Percentiles rank a stretch among this genome's conserved stretches.
Conservation (phyloP, 768 basidiomycete species). For the Leccinellum rugosiceps region DNA sequence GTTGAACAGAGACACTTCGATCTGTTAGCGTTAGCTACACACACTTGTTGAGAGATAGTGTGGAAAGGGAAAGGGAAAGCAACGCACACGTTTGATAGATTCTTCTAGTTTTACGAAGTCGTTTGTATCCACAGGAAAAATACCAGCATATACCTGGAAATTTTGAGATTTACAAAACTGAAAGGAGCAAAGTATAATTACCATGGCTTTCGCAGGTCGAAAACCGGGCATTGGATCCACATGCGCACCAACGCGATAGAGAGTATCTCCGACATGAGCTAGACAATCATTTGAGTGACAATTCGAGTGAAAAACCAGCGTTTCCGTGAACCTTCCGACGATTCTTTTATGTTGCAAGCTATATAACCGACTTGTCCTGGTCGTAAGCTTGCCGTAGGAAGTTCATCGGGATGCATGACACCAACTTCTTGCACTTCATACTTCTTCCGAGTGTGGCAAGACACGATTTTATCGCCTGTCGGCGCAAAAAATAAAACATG, state of each 20-base stretch:
- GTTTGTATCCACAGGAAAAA: conserved; percentile 88
- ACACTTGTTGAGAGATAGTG: conserved; percentile 9
- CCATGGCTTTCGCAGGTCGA: conserved; percentile 93
- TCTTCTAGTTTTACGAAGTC: conserved; percentile 96
- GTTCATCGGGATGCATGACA: conserved; percentile 86
- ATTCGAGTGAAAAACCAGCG: neutral
- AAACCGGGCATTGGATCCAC: conserved; percentile 90
- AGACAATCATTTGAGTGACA: conserved; percentile 5
- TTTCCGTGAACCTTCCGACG: conserved; percentile 68
- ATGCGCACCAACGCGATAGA: conserved; percentile 67
- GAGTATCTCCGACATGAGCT: conserved; percentile 95
- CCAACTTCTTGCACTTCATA: conserved; percentile 91
- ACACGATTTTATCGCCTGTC: conserved; percentile 85
- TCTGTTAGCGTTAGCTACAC: conserved; percentile 78
- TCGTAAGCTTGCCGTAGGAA: conserved; percentile 61
- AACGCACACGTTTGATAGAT: conserved; percentile 80
- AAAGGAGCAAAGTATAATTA: conserved; percentile 26
- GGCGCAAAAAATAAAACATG: neutral
- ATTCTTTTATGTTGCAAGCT: conserved; percentile 98
- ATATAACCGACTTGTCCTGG: conserved; percentile 86
- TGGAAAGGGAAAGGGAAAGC: neutral
- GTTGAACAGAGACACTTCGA: conserved; percentile 83
- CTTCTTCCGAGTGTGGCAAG: conserved; percentile 78
- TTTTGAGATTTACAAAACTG: neutral
- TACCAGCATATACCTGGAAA: conserved; percentile 83